These are phyloP conservation scores for Dactylellina cionopaga DNA, from an alignment of 2,329 filamentous ascomycete genomes.

Conservation along the genomic window DNA sequence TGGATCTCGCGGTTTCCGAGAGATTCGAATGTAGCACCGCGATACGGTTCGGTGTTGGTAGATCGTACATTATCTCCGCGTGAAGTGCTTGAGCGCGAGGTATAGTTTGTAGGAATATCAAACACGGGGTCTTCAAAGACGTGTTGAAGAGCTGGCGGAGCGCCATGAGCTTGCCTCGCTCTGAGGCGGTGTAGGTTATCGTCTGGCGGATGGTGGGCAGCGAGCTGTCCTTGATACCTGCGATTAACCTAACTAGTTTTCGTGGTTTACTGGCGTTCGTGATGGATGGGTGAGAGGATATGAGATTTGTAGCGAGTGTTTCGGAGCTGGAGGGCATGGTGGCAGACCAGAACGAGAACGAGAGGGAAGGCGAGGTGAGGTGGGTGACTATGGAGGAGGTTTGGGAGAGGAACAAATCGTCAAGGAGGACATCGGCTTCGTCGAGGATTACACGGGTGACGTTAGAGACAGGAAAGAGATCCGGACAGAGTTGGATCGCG, in stretches of 20 bases:
- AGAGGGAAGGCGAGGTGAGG: constrained; percentile 71
- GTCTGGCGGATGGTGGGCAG: constrained; percentile 91
- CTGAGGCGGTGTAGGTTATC: constrained; percentile 88
- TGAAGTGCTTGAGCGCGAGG: constrained; percentile 86
- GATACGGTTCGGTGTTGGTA: constrained; percentile 82
- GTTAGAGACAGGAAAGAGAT: constrained; percentile 67
- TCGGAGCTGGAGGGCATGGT: constrained; percentile 97
- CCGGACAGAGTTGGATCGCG: constrained; percentile 67
- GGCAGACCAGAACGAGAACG: constrained; percentile 89
- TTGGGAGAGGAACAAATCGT: constrained; percentile 88
- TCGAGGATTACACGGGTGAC: constrained; percentile 83
- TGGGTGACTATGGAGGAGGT: constrained; percentile 72
- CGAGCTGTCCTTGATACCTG: constrained; percentile 95
- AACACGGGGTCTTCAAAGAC: constrained; percentile 81
- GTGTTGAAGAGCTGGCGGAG: constrained; percentile 80
- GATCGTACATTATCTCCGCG: constrained; percentile 92
- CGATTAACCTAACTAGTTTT: constrained; percentile 81
- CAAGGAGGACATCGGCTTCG: constrained; percentile 93
- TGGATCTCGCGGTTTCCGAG: constrained; percentile 76
- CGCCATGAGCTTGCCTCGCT: constrained; percentile 91
- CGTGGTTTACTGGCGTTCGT: constrained; percentile 58
- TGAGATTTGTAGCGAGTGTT: constrained; percentile 74
- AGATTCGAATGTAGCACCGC: constrained; percentile 91
- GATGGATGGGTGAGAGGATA: constrained; percentile 36
- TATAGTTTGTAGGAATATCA: constrained; percentile 97